Evolutionary conservation across 495 filamentous ascomycete species (phyloP).

Genomic region (Neurospora sp.): DNA sequence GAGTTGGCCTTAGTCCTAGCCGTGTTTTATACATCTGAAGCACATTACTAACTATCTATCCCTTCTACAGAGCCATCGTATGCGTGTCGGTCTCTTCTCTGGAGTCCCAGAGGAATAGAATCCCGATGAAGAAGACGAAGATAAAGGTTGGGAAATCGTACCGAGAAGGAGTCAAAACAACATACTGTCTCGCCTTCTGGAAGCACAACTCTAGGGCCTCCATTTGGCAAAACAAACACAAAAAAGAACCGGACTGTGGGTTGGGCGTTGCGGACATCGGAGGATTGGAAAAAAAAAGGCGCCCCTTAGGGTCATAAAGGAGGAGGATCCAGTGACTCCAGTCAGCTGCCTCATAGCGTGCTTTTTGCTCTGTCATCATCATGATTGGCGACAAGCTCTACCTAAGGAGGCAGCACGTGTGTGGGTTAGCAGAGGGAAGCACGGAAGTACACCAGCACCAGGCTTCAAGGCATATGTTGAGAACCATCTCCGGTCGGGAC

Average conservation of each 20-base stretch:
- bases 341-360: background rate
- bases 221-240: background rate
- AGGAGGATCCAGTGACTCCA: background rate
- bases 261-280: background rate
- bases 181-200: background rate
- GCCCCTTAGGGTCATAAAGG: background rate
- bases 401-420: background rate
- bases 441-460: background rate
- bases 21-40: too few relatives aligned
- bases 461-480: background rate
- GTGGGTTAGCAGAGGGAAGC: background rate
- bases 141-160: conserved; percentile 2
- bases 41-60: too few relatives aligned
- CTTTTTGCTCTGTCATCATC: background rate
- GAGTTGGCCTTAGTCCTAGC: conserved; percentile 28
- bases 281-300: background rate
- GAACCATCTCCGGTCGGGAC: background rate
- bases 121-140: conserved; percentile 8
- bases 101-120: conserved; percentile 46
- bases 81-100: conserved; percentile 58
- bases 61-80: conserved; percentile 51
- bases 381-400: background rate
- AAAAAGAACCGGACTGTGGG: background rate
- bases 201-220: background rate
- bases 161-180: background rate